phyloP scores from a whole-genome alignment of 202 grass and related monocot genomes.

The Zoysia matrella region DNA sequence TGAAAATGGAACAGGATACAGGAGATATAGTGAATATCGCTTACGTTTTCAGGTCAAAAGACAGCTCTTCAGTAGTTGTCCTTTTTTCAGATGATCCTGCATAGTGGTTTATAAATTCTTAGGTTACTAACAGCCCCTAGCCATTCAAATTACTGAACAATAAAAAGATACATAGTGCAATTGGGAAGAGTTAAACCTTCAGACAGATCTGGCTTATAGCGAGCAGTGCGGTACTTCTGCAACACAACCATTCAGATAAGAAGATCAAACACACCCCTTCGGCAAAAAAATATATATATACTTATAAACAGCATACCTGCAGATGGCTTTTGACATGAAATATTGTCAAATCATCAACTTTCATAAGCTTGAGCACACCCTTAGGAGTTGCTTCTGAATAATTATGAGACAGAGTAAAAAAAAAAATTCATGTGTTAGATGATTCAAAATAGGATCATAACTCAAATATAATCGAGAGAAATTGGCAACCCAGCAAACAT shows the following conservation, averaged over 20 bases:
- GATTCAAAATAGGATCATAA: constrained; percentile 22
- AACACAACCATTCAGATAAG: constrained; percentile 40
- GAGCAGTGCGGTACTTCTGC: constrained; percentile 93
- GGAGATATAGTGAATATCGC: constrained; percentile 32
- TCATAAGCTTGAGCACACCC: constrained; percentile 92
- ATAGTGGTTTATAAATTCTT: constrained; percentile 45
- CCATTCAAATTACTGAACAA: background rate
- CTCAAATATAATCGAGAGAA: constrained; percentile 15
- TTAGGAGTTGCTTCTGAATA: constrained; percentile 94
- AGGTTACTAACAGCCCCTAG: constrained; percentile 25
- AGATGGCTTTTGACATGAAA: constrained; percentile 98
- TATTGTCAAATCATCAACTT: constrained; percentile 91
- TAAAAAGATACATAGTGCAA: background rate
- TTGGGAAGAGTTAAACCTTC: constrained; percentile 61
- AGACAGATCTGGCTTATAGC: constrained; percentile 65
- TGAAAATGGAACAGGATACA: constrained; percentile 18
- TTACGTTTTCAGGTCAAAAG: constrained; percentile 79
- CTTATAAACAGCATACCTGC: constrained; percentile 58
- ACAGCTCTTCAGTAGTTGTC: constrained; percentile 53
- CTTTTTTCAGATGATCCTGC: constrained; percentile 63
- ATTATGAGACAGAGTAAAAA: background rate
- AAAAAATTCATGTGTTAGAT: constrained; percentile 37
- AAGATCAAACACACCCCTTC: constrained; percentile 10
- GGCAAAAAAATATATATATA: background rate
- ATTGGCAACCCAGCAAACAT: constrained; percentile 46